phyloP scores from a whole-genome alignment of 495 filamentous ascomycete species.

The Aspergillus indologenus region DNA sequence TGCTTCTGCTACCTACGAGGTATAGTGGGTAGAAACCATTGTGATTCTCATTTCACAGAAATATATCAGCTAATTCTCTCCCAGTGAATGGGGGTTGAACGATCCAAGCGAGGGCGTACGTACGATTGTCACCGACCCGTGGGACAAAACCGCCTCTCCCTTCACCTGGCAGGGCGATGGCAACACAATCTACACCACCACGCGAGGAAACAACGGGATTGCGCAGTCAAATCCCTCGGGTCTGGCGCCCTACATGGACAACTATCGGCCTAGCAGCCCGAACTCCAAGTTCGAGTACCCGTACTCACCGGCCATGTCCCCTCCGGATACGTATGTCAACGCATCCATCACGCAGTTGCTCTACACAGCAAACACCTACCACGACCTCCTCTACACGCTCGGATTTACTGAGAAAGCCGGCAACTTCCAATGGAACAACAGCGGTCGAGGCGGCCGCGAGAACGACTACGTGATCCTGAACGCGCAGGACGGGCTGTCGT shows the following conservation, averaged over 20 bases:
- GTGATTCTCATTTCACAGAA: neutral
- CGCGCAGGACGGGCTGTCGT: constrained; percentile 47
- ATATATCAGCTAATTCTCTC: neutral
- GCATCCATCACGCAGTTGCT: neutral
- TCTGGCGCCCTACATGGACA: neutral
- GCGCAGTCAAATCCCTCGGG: constrained; percentile 13
- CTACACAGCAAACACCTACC: constrained; percentile 39
- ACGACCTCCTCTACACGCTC: constrained; percentile 50
- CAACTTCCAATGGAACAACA: constrained; percentile 53
- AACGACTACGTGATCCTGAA: constrained; percentile 51
- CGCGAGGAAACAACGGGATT: constrained; percentile 12
- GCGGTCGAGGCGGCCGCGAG: constrained; percentile 41
- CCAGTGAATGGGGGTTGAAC: constrained; percentile 13
- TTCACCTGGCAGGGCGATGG: constrained; percentile 17
- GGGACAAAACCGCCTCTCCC: constrained; percentile 4
- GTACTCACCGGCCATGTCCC: constrained; percentile 2
- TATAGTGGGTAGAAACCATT: constrained; percentile 4
- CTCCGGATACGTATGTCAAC: constrained; percentile 5
- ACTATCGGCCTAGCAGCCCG: constrained; percentile 8
- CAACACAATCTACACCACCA: constrained; percentile 6
- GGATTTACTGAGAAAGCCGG: constrained; percentile 52
- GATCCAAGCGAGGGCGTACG: constrained; percentile 13
- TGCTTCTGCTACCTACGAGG: constrained; percentile 8
- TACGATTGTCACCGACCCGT: constrained; percentile 7
- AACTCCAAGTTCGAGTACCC: constrained; percentile 7